Base-by-base conservation (phyloP, 345 rosid genomes). In the Murraya paniculata region DNA sequence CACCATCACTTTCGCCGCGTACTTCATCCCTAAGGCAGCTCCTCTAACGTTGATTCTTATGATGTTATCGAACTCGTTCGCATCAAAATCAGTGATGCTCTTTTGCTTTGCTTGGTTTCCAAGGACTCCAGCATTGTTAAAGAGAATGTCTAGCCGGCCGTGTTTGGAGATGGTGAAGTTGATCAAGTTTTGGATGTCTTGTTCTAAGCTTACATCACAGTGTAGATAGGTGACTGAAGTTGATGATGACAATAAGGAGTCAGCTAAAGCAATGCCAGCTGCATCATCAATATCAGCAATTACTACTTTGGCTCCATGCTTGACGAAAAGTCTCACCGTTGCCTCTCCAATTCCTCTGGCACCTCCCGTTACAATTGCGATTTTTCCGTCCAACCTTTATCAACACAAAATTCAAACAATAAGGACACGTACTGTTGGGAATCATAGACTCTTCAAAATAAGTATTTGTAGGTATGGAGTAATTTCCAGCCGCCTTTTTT, bases 271-370 rank as follows among this genome's bases (percentile, higher is more conserved):
- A 7, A 73, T 73, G 19, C 98, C 95, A 0, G 80, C 80, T 1
- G 64, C 67, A 33, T 88, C 90, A 25, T 94, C 92, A 45, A 94
- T 79, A 68, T 94, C 98, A 1, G 92, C 98, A 1, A 94, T 87
- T 3, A 93, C 89, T 0, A 92, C 96, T 64, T 81, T 90, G 25
- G 98, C 97, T 7, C 98, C 98, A 25, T 93, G 95, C 72, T 81
- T 84, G 1, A 86, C 85, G 9, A 95, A 95, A 11, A 95, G 81
- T 35, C 79, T 82, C 27, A 82, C 95, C 0, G 95, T 87, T 3
- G 91, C 92, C 81, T 90, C 95, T 39, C 98, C 98, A 18, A 95
- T 95, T n/a, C 98, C 98, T 10, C 86, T 85, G 0, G 93, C 97
- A 0, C 98, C 97, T 9, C 97, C 98, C 0, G 97, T 95, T 30